Evolutionary conservation across 1,139 yeast species (phyloP).

Genomic region (Debaryomyces udenii): DNA sequence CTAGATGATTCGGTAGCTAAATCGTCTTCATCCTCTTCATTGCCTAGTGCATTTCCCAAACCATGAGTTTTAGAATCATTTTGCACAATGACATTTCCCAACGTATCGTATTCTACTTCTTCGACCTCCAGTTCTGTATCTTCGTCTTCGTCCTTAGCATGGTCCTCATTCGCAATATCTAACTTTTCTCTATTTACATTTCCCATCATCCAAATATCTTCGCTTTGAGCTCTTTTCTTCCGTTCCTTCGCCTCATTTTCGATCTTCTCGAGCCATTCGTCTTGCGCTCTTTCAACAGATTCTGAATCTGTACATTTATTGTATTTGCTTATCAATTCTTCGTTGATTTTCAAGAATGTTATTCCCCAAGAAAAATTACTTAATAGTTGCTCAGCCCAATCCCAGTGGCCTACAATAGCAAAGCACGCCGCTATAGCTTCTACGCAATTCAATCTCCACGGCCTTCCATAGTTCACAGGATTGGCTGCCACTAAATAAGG

Average conservation of each 20-base stretch:
- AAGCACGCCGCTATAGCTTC: conserved; percentile 98
- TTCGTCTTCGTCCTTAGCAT: conserved; percentile 17
- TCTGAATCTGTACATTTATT: conserved; percentile 80
- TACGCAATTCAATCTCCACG: conserved; percentile 95
- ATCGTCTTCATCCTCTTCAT: no score
- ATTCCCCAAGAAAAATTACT: conserved; percentile 92
- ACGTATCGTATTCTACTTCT: conserved; percentile 14
- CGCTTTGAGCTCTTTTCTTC: conserved; percentile 52
- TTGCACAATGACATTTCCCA: conserved; percentile 15
- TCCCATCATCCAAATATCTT: conserved; percentile 80
- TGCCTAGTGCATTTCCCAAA: conserved; percentile 18
- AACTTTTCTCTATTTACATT: conserved; percentile 60
- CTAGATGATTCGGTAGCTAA: no score
- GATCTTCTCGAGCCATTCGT: conserved; percentile 68
- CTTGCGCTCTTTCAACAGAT: conserved; percentile 73
- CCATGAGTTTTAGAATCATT: conserved; percentile 15
- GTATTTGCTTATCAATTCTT: conserved; percentile 74
- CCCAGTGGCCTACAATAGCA: conserved; percentile 88
- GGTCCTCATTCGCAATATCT: conserved; percentile 14
- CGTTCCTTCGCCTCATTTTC: conserved; percentile 72
- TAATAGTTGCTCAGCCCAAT: conserved; percentile 81
- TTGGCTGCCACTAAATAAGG: conserved; percentile 96
- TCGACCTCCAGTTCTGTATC: conserved; percentile 18
- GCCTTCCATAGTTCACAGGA: conserved; percentile 95
- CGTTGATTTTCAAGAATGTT: conserved; percentile 79